Base-by-base conservation (phyloP, 2,329 filamentous ascomycete species). In the Hymenoscyphus fraxineus region DNA sequence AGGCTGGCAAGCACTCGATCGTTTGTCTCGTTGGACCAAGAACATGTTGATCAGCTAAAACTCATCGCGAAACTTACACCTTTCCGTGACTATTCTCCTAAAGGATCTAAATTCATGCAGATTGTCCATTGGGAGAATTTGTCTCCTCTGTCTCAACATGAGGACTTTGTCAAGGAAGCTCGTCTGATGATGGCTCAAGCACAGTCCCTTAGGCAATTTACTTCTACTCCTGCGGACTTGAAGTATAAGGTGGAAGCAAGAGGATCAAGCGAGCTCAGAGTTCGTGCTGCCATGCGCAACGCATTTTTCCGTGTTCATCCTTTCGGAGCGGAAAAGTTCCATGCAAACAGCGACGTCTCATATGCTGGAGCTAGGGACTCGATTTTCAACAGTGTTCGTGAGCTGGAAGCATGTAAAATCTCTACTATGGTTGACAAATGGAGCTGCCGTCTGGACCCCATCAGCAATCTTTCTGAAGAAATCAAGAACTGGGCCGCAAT, bases 141-240 rank as follows among this genome's bases (percentile, higher is more conserved):
- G 0, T 75, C 76, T 0, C 76, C 74, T 5, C 66, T 82, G 0
- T 71, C 80, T 0, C 83, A 86, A 61, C 78, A 85, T 62, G 76
- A 76, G 0, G 69, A 71, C 0, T 83, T 83, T 51, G 73, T 73
- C 44, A 65, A 69, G 2, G 59, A 68, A 6, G 80, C 40, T 41
- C 40, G 7, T 15, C 12, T 7, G 1, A 41, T 41, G 5, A 4
- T 41, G 2, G 12, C 12, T 5, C 40, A 41, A 16, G 40, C 40
- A 1, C 9, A 41, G 15, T 41, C 40, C 2, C 15, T 41, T 15
- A 4, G 40, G 7, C 4, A 41, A 41, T 41, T 41, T 41, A 15
- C 40, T 12, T 13, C 40, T 41, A 16, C 40, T 15, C 15, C 40
- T 9, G 1, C 40, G 7, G 40, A 16, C 7, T 2, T 9, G 1